Evolutionary conservation across 495 filamentous ascomycete genomes (phyloP).

Genomic region (Pyronema domesticum): DNA sequence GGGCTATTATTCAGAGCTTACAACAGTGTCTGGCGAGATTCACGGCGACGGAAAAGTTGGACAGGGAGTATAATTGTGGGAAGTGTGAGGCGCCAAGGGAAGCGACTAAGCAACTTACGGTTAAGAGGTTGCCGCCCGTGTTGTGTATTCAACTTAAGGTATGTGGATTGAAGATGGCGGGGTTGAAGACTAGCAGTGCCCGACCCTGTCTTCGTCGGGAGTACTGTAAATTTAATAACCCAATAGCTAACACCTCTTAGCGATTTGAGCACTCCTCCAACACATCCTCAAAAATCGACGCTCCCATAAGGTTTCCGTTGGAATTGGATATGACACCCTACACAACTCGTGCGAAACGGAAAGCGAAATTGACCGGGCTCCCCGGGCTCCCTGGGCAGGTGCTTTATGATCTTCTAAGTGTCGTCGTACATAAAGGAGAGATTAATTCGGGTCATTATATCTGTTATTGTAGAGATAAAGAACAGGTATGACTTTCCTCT

Average conservation of each 20-base stretch:
- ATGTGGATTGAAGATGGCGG: slow-evolving; percentile 9
- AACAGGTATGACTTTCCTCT: slow-evolving; percentile 38
- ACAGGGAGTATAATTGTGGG: slow-evolving; percentile 62
- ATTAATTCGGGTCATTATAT: slow-evolving; percentile 84
- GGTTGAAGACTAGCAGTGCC: too few species aligned
- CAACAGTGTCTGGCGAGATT: slow-evolving; percentile 69
- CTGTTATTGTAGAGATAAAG: slow-evolving; percentile 61
- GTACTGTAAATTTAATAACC: background rate
- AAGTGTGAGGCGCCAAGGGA: slow-evolving; percentile 45
- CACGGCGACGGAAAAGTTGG: slow-evolving; percentile 48
- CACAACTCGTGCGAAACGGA: slow-evolving; percentile 41
- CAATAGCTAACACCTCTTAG: slow-evolving; percentile 27
- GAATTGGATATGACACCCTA: slow-evolving; percentile 76
- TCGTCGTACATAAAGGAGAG: slow-evolving; percentile 72
- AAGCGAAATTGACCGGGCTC: slow-evolving; percentile 12
- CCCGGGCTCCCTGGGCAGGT: slow-evolving; percentile 8
- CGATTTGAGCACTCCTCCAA: slow-evolving; percentile 59
- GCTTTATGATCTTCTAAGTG: slow-evolving; percentile 63
- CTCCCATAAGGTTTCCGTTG: slow-evolving; percentile 65
- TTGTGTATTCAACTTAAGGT: slow-evolving; percentile 88
- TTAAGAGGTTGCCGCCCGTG: slow-evolving; percentile 65
- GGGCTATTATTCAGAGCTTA: slow-evolving; percentile 37
- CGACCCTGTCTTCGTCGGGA: too few species aligned
- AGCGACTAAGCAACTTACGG: slow-evolving; percentile 60
- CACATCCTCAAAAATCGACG: slow-evolving; percentile 59